Evolutionary conservation across 2,329 filamentous ascomycete genomes (phyloP), one percentile per base, ranked within the genome.

Genomic region (Pleoardoris graminearum): DNA sequence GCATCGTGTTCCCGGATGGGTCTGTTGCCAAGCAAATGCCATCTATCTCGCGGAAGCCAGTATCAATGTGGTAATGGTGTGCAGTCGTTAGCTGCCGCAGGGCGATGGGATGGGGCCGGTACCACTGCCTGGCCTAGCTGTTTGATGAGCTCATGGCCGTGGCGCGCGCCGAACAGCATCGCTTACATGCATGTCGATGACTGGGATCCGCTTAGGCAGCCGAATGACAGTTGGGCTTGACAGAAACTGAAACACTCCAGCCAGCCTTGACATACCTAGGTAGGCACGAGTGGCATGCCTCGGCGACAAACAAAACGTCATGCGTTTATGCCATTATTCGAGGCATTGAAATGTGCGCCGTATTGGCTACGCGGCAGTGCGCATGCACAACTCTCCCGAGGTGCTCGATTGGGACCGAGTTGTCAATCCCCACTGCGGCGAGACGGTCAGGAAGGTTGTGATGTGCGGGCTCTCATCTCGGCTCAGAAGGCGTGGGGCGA

Each of bases 271-370:
- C 14, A 12, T 4, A 7, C n/a, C n/a, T n/a, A n/a, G n/a, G n/a
- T n/a, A 35, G 3, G 19, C 23, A 25, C 35, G 25, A 46, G 25
- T 19, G 25, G 14, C 11, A 42, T 14, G 29, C 37, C 37, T 35
- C 27, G 47, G 47, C 47, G 47, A 35, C 38, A 49, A 43, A 49
- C 47, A 23, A 43, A 33, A 42, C 47, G 30, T 43, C 38, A 43
- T 43, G 47, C 27, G n/a, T 25, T 42, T 16, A 39, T 41, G 36
- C 16, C 16, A 23, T n/a, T 37, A 27, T 36, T 12, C 5, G 21
- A 25, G 10, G 29, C 45, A 39, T 48, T 16, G n/a, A 30, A 4
- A 32, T 39, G 32, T 43, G 35, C 25, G 42, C 17, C 30, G 6
- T 35, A 12, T n/a, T n/a, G n/a, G n/a, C n/a, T n/a, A n/a, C n/a